Base-by-base conservation (phyloP, 768 basidiomycete genomes). In the Cystobasidium ongulense region DNA sequence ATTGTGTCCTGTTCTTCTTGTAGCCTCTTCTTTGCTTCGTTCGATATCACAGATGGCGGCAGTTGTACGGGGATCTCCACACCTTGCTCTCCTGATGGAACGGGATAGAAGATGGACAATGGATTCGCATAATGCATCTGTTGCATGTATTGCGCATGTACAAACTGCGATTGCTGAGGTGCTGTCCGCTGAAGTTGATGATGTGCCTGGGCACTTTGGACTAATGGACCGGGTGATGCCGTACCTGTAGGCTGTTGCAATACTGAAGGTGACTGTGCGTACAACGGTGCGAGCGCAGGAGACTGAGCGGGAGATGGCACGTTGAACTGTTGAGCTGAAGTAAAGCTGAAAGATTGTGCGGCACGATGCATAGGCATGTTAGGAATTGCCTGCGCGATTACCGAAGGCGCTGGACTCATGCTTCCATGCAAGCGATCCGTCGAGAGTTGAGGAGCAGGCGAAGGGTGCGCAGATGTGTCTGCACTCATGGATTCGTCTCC, bases 71-170 rank as follows among this genome's bases (percentile, higher is more conserved):
- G 63, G 18, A 64, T 36, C 36, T 46, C 41, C 31, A 64, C 36
- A 7, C 63, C 63, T 38, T 64, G 36, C 33, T 64, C 41, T 10
- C 63, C 63, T 4, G 63, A 64, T n/a, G 43, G 68, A 29, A 71
- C 36, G 3, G 68, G 68, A 25, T 38, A 39, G 68, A 71, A 54
- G 15, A 33, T 33, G 7, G n/a, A 25, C 68, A 54, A 33, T 1
- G 68, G 50, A 33, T 64, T 25, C 18, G 38, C 33, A 17, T 38
- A 41, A n/a, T 64, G 63, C 63, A 21, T 38, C 15, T 64, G 63
- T 23, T 64, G 63, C 63, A 59, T 59, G 29, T 59, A 59, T 31
- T 59, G 57, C 5, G 11, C 13, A 35, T 29, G 33, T 31, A 27
- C 57, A 31, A 59, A 27, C 15, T 59, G 57, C 25, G 57, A 27